A percentile compares a stretch with the other conserved stretches of the same genome.
phyloP scores from a whole-genome alignment of 139 green algal species.

The Marvania coccoides region DNA sequence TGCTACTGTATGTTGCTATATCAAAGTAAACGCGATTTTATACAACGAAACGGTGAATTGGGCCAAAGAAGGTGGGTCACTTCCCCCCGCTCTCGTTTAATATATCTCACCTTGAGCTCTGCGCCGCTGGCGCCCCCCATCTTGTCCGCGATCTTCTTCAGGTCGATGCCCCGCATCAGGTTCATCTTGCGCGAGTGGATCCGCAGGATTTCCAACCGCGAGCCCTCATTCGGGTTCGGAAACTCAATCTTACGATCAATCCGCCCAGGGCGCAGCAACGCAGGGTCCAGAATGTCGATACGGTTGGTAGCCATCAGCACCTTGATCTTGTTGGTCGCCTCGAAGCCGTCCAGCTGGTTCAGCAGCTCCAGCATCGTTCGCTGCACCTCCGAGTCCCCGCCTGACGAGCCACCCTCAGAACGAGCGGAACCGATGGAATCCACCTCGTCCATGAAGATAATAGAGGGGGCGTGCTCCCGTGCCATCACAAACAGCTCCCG shows the following conservation, averaged over 20 bases:
- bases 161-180: slow-evolving; percentile 88
- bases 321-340: slow-evolving; percentile 99
- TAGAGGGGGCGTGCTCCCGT: slow-evolving; percentile 89
- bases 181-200: slow-evolving; percentile 94
- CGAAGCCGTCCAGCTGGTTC: slow-evolving; percentile 99
- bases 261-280: slow-evolving; percentile 92
- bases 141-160: slow-evolving; percentile 90
- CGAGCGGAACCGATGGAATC: slow-evolving; percentile 94
- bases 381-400: slow-evolving; percentile 97
- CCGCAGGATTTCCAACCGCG: slow-evolving; percentile 88
- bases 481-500: slow-evolving; percentile 99
- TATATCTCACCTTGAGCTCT: too few species aligned
- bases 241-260: slow-evolving; percentile 99
- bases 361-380: slow-evolving; percentile 99
- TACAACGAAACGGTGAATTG: too few species aligned
- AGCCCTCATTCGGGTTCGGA: slow-evolving; percentile 89
- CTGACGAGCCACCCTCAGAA: slow-evolving; percentile 47
- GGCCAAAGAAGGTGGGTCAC: too few species aligned
- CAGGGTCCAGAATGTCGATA: slow-evolving; percentile 97
- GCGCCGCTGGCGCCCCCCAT: slow-evolving; percentile 85
- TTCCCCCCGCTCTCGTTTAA: too few species aligned
- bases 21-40: too few species aligned
- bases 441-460: slow-evolving; percentile 99
- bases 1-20: too few species aligned
- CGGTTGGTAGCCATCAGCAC: slow-evolving; percentile 98